Evolutionary conservation across 2,329 filamentous ascomycete species (phyloP), one percentile per base, ranked within the genome.

Genomic region (Apiospora saccharicola): DNA sequence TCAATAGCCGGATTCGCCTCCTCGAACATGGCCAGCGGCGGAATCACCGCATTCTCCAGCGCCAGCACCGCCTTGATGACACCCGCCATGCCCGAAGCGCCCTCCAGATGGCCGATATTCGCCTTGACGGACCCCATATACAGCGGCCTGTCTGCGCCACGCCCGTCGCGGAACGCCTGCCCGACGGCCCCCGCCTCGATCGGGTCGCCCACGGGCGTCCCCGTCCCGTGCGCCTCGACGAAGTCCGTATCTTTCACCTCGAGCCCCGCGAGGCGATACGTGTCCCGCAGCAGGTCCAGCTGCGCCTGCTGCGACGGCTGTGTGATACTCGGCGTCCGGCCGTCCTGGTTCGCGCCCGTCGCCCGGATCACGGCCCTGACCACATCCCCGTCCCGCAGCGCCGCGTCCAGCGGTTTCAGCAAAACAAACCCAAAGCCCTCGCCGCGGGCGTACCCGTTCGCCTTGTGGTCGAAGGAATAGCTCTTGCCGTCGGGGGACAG

Each of bases 371-470:
- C 77, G 4, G 77, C 81, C 1, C 80, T 76, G 61, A 83, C 79
- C n/a, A 75, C 75, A 61, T 83, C 77, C 6, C 80, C 79, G 71
- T 82, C 76, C 41, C 46, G 77, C 3, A 90, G 69, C 0, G 89
- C 89, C 0, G 80, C 76, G 6, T 77, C 78, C 0, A 90, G 77
- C 0, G 76, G 79, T 75, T 90, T 90, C 0, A 91, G 73, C 0
- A 90, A 76, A 0, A 90, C 72, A 0, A 81, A 78, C 0, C 82
- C 84, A 22, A 88, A 77, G 0, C 87, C 87, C 67, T 90, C 88
- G 16, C 85, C 86, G 0, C 85, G 83, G 37, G 78, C 85, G 43
- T 73, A 73, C 10, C 72, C 72, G 16, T 73, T 71, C 19, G 72
- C 72, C 26, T 68, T 43, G 26, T 61, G 26, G 41, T 73, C 70